These are phyloP conservation scores for Thalassiosira hispida DNA, from an alignment of 352 stramenopile genomes.

Conservation along the genomic window DNA sequence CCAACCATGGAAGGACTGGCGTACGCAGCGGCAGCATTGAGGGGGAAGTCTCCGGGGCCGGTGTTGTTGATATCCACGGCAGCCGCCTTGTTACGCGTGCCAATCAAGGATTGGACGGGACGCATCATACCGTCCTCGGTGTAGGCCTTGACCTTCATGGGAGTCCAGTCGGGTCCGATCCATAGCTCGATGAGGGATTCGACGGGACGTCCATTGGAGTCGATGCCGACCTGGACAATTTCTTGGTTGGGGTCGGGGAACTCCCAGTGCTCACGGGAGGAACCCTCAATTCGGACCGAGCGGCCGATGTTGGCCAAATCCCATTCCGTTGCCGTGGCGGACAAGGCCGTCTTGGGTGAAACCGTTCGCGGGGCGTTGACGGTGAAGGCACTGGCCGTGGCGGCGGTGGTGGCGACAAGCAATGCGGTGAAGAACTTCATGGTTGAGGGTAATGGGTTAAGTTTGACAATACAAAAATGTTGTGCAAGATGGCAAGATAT, in stretches of 20 bases:
- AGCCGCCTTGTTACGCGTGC: conserved; percentile 50
- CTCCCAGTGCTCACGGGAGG: conserved; percentile 58
- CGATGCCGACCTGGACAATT: conserved; percentile 58
- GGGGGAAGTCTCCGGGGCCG: conserved; percentile 56
- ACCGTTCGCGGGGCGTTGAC: conserved; percentile 17
- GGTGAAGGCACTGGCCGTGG: conserved; percentile 36
- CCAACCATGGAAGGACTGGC: conserved; percentile 45
- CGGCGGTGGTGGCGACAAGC: conserved; percentile 25
- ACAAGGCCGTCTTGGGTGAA: conserved; percentile 15
- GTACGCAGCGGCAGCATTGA: conserved; percentile 56
- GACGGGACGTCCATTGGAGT: conserved; percentile 55
- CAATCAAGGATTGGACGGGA: conserved; percentile 53
- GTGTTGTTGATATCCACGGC: conserved; percentile 66
- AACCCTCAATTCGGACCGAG: conserved; percentile 54
- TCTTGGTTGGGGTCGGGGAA: conserved; percentile 62
- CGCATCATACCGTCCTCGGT: conserved; percentile 64
- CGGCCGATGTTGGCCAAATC: conserved; percentile 50
- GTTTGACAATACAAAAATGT: too few species aligned
- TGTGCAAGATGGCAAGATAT: not conserved
- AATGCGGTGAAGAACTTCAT: conserved; percentile 53
- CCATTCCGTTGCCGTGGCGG: conserved; percentile 46
- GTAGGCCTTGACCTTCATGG: conserved; percentile 69
- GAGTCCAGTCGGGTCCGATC: conserved; percentile 64
- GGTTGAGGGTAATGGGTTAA: conserved; percentile 31
- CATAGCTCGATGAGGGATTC: conserved; percentile 58